phyloP scores from a whole-genome alignment of 257 asterid species.

The Agastache rugosa region DNA sequence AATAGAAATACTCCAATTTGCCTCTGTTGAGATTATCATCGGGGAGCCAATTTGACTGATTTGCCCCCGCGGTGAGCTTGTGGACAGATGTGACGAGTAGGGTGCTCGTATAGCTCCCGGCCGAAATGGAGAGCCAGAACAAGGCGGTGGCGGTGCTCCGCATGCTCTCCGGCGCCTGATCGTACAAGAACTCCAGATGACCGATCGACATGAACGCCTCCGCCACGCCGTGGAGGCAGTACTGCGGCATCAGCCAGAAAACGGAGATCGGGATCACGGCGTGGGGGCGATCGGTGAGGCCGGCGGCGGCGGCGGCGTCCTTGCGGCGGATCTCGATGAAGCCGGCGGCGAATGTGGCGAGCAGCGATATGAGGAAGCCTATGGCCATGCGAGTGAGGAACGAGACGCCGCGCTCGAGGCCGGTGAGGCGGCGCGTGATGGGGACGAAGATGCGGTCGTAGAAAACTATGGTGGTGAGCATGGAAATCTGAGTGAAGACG shows the following conservation, averaged over 20 bases:
- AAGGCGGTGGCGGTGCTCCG: constrained; percentile 80
- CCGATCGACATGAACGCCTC: constrained; percentile 89
- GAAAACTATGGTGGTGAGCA: constrained; percentile 65
- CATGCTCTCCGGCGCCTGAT: constrained; percentile 91
- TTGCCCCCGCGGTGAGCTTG: constrained; percentile 37
- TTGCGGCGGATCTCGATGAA: constrained; percentile 71
- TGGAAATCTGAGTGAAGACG: constrained; percentile 69
- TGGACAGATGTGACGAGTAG: constrained; percentile 68
- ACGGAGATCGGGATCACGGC: constrained; percentile 64
- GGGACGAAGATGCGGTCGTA: constrained; percentile 79
- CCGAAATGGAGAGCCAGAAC: constrained; percentile 79
- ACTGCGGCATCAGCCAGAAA: constrained; percentile 74
- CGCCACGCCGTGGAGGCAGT: constrained; percentile 72
- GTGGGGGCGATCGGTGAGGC: constrained; percentile 48
- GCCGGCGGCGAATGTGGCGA: constrained; percentile 78
- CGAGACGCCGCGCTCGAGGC: constrained; percentile 77
- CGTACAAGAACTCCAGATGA: constrained; percentile 76
- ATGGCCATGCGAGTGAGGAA: constrained; percentile 78
- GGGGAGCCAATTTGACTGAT: constrained; percentile 65
- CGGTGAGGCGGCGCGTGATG: constrained; percentile 59
- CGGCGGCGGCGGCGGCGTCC: constrained; percentile 50
- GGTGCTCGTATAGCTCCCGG: constrained; percentile 73
- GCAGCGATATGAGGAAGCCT: constrained; percentile 63
- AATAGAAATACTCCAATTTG: constrained; percentile 78
- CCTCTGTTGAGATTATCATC: constrained; percentile 68